Base-by-base conservation (phyloP, 164 flowering plant species). In the Dillenia suffruticosa region DNA sequence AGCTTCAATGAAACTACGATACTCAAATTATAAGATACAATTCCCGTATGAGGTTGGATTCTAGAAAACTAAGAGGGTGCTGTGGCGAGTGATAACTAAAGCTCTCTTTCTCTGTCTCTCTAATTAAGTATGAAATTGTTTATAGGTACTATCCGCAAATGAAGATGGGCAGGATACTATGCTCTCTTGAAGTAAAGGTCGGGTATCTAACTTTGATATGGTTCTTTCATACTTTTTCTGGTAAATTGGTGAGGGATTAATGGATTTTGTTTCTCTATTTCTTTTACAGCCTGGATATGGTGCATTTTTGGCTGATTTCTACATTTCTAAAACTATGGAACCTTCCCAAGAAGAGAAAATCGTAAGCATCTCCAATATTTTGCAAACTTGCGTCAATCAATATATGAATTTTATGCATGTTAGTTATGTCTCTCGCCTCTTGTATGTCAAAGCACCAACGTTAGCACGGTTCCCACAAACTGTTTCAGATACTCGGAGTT, bases 161-260 rank as follows among this genome's bases (percentile, higher is more conserved):
- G 72, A 84, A 80, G 67, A 69, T 89, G 73, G 87, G 87, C 11
- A 70, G 76, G 12, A 75, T 87, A 55, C 74, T 89, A 60, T 70
- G 77, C 52, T 79, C 75, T 69, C 69, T 86, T 65, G 89, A 82
- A 70, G 80, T 77, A 16, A 81, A 89, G 91, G 98, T 92, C 44
- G 58, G 73, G 43, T 12, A 19, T 17, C 64, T 9, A 48, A 10
- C 22, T 49, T 10, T 16, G 8, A 12, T 44, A 44, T 43, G 9
- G 40, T 43, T 11, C 15, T 45, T 55, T 15, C 54, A 46, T n/a
- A 61, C 45, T 2, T 19, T 1, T 5, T 50, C 2, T 44, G 15
- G n/a, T 32, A 48, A 10, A 40, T 1, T 26, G 24, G 12, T 55
- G 24, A 10, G 16, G 48, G 16, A 14, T 1, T 60, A 22, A 43